These are phyloP conservation scores for Thecaphora frezii DNA, from an alignment of 1,284 basidiomycete genomes.

Conservation along the genomic window DNA sequence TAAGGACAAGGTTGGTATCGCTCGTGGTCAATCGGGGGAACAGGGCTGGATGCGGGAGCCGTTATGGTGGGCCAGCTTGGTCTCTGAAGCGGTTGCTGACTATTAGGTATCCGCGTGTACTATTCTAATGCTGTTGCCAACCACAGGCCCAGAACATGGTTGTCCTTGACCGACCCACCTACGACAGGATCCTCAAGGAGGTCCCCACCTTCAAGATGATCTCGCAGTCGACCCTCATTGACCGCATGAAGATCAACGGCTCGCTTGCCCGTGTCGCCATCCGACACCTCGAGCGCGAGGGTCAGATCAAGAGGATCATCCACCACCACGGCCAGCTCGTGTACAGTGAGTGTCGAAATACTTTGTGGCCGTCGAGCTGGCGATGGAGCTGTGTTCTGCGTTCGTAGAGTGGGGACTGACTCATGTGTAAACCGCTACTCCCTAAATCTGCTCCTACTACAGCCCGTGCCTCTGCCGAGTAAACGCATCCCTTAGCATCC, in stretches of 20 bases:
- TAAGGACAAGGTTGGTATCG: slow-evolving; percentile 80
- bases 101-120: no score
- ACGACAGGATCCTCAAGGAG: slow-evolving; percentile 97
- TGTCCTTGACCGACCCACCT: slow-evolving; percentile 70
- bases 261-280: slow-evolving; percentile 92
- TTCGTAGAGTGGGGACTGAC: no score
- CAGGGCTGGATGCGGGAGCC: neutral
- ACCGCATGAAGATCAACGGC: slow-evolving; percentile 94
- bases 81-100: no score
- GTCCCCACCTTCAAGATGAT: slow-evolving; percentile 99
- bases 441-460: neutral
- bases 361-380: neutral
- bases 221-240: slow-evolving; percentile 84
- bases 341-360: slow-evolving; percentile 65
- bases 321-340: slow-evolving; percentile 93
- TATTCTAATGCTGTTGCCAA: neutral
- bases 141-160: slow-evolving; percentile 72
- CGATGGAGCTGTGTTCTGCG: neutral
- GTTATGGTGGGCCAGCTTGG: no score
- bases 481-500: slow-evolving; percentile 4
- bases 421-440: no score
- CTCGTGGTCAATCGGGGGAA: no score
- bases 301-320: slow-evolving; percentile 91
- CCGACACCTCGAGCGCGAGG: slow-evolving; percentile 89
- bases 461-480: slow-evolving; percentile 38